phyloP scores from a whole-genome alignment of 805 yeast species.

The Myxozyma lipomycoides region DNA sequence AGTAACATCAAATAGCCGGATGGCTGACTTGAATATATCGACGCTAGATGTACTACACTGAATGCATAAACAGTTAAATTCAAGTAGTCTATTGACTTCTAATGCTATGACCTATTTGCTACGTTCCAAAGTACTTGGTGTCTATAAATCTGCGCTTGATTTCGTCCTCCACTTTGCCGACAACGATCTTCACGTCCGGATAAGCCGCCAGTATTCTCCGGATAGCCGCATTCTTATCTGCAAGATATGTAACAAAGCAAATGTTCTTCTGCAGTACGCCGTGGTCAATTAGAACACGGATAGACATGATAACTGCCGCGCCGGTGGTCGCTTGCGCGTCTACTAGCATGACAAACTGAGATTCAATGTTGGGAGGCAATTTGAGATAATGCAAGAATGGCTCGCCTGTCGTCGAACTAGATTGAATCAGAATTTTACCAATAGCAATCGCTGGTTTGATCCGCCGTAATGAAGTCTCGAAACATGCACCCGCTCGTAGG shows the following conservation, averaged over 20 bases:
- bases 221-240: conserved; percentile 69
- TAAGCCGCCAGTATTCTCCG: conserved; percentile 71
- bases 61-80: too few species aligned
- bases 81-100: too few species aligned
- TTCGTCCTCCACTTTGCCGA: conserved; percentile 51
- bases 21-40: too few species aligned
- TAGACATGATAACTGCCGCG: conserved; percentile 92
- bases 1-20: too few species aligned
- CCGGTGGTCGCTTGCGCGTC: conserved; percentile 91
- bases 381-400: conserved; percentile 85
- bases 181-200: conserved; percentile 61
- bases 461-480: conserved; percentile 70
- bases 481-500: conserved; percentile 84
- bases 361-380: conserved; percentile 48
- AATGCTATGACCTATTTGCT: too few species aligned
- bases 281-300: conserved; percentile 81
- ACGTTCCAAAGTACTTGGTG: conserved; percentile 26
- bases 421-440: conserved; percentile 83
- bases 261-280: conserved; percentile 60
- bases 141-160: conserved; percentile 24
- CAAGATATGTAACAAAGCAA: conserved; percentile 62
- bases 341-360: conserved; percentile 51
- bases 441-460: conserved; percentile 72
- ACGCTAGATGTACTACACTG: too few species aligned
- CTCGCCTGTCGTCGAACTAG: conserved; percentile 86